Percentiles rank a stretch among this genome's conserved stretches.
phyloP scores from a whole-genome alignment of 768 basidiomycete genomes.

The Dendrothele bispora region DNA sequence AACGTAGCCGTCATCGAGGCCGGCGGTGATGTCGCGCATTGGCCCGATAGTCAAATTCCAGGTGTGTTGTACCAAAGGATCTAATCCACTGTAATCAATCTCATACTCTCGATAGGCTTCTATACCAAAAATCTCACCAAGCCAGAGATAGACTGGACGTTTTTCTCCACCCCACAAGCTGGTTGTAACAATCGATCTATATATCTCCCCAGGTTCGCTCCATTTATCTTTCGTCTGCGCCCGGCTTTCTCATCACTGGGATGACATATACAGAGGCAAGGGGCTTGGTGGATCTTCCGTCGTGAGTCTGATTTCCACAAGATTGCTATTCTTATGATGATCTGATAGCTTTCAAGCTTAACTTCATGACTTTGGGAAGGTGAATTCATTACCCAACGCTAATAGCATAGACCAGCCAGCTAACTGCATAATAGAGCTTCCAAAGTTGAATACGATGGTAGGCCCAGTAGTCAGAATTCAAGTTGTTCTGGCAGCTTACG shows the following conservation, averaged over 20 bases:
- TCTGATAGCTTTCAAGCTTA: background rate
- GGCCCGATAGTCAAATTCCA: background rate
- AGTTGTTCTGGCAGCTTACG: background rate
- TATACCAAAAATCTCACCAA: background rate
- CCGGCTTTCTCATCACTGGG: background rate
- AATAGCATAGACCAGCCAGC: slow-evolving; percentile 1
- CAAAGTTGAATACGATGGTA: slow-evolving; percentile 10
- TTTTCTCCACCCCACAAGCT: background rate
- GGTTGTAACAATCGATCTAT: background rate
- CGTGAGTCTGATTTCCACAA: background rate
- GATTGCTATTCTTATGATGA: background rate
- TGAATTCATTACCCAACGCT: background rate
- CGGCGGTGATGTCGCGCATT: slow-evolving; percentile 4
- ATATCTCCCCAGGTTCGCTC: no score
- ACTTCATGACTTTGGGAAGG: slow-evolving; percentile 9
- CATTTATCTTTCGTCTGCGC: background rate
- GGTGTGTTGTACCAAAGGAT: background rate
- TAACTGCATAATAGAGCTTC: slow-evolving; percentile 7
- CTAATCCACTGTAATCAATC: background rate
- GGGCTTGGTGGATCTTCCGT: background rate
- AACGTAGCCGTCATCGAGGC: slow-evolving; percentile 33
- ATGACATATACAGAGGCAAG: background rate
- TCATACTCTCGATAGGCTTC: background rate
- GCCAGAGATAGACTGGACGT: background rate
- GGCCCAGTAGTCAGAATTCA: background rate